Evolutionary conservation across 768 basidiomycete genomes (phyloP).

Genomic region (Pleurotus sapidus): DNA sequence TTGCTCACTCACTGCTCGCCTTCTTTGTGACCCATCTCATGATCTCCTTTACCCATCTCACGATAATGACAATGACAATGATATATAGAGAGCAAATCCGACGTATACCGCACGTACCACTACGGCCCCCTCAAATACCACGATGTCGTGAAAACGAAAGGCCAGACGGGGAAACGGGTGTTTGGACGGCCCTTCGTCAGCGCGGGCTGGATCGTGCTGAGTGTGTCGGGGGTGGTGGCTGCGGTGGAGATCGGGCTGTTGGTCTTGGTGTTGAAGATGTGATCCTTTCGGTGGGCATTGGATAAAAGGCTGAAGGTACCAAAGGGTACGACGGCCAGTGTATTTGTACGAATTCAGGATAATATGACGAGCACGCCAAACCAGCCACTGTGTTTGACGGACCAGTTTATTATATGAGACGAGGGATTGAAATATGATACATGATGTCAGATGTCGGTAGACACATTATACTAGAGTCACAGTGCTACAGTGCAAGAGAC

Average conservation of each 20-base stretch:
- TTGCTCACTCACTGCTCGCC: neutral
- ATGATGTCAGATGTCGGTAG: too few species aligned
- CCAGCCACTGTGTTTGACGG: too few species aligned
- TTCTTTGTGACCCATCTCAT: neutral
- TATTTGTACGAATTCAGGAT: too few species aligned
- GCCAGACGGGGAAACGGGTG: conserved; percentile 57
- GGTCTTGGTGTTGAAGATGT: conserved; percentile 52
- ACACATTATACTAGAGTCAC: too few species aligned
- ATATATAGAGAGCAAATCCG: neutral
- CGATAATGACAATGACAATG: neutral
- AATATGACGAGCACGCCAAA: too few species aligned
- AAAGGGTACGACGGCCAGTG: too few species aligned
- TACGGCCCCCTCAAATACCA: conserved; percentile 20
- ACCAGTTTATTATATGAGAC: too few species aligned
- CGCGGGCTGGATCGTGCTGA: conserved; percentile 72
- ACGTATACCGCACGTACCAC: conserved; percentile 7
- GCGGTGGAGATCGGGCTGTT: conserved; percentile 65
- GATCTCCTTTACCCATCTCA: neutral
- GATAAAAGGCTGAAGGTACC: too few species aligned
- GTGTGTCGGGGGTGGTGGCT: conserved; percentile 58
- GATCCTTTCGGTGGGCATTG: conserved; percentile 9
- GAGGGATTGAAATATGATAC: too few species aligned
- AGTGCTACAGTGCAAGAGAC: too few species aligned
- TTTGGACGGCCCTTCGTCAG: conserved; percentile 80
- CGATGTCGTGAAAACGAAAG: conserved; percentile 49